Base-by-base conservation (phyloP, 768 basidiomycete genomes). In the Kwoniella shandongensis region DNA sequence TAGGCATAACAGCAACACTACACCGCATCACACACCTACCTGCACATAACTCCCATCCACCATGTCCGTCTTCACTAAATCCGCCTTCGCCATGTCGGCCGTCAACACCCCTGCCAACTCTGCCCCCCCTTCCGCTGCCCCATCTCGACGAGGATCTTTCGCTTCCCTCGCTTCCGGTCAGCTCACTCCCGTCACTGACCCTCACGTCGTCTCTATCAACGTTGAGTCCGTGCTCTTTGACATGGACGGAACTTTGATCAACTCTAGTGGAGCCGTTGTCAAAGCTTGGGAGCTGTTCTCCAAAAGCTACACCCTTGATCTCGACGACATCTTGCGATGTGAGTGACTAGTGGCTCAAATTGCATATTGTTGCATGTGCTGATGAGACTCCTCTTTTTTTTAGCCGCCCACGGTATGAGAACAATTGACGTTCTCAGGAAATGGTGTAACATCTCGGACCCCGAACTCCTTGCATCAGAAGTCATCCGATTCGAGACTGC, bases 351-450 rank as follows among this genome's bases (percentile, higher is more conserved):
- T 7, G n/a, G 6, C 17, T 41, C 22, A 6, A 11, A 25, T 44
- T 23, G 5, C n/a, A 12, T 7, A 20, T 26, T 23, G 35, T 25
- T n/a, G n/a, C 49, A 4, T 4, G 12, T 8, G 10, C 32, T 17
- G 50, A 40, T 13, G 27, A 5, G 32, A 8, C 45, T 23, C 36
- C 7, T 51, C 26, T 25, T 8, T 2, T 3, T 29, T 15, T 8
- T 42, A 78, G 78, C 81, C 12, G 84, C 87, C 0, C 90, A 91
- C 74, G 90, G 90, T 25, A 83, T 88, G 63, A 81, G 90, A 61
- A 79, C 89, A 15, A 80, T 82, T 54, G 89, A 92, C 69, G 88
- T 88, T 18, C 76, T 92, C 29, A 84, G 82, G 63, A 86, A 88
- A 70, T 83, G 82, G 69, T 91, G 89, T 75, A 77, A 76, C 20